Evolutionary conservation across 441 rosid genomes (phyloP).

Genomic region (Geranium incanum): DNA sequence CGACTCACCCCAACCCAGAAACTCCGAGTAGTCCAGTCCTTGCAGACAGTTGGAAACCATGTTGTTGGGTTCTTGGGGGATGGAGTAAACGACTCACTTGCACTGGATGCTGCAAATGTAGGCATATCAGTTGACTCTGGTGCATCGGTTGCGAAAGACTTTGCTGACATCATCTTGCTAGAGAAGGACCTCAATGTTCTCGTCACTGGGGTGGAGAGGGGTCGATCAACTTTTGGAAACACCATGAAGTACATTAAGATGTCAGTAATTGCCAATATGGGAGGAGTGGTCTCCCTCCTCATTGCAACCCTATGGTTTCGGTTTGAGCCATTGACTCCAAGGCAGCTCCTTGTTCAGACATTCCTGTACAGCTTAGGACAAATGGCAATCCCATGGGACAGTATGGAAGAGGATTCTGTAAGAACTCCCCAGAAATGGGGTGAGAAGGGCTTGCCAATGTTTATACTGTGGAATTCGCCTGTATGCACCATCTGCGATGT

Average conservation of each 20-base stretch:
- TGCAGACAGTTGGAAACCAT: constrained; percentile 49
- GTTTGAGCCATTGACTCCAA: constrained; percentile 54
- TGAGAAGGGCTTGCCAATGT: constrained; percentile 36
- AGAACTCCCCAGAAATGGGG: constrained; percentile 51
- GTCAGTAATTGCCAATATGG: constrained; percentile 59
- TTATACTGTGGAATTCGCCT: constrained; percentile 57
- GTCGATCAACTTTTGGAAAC: constrained; percentile 56
- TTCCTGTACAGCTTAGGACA: constrained; percentile 53
- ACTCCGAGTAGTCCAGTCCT: constrained; percentile 54
- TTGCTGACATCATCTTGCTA: constrained; percentile 56
- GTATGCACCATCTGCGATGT: constrained; percentile 52
- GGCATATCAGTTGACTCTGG: constrained; percentile 69
- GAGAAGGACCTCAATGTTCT: constrained; percentile 57
- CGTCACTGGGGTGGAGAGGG: constrained; percentile 48
- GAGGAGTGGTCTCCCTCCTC: constrained; percentile 50
- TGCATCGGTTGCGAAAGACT: constrained; percentile 61
- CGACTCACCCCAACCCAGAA: constrained; percentile 64
- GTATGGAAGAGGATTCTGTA: constrained; percentile 51
- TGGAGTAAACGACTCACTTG: constrained; percentile 61
- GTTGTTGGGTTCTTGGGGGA: constrained; percentile 69
- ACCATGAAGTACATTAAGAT: constrained; percentile 66
- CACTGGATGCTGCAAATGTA: constrained; percentile 58
- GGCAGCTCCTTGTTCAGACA: constrained; percentile 57
- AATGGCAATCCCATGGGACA: constrained; percentile 67
- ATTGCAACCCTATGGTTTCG: constrained; percentile 41